These are phyloP conservation scores for Arthrobotrys conoides DNA, from an alignment of 2,329 filamentous ascomycete species.

Conservation along the genomic window DNA sequence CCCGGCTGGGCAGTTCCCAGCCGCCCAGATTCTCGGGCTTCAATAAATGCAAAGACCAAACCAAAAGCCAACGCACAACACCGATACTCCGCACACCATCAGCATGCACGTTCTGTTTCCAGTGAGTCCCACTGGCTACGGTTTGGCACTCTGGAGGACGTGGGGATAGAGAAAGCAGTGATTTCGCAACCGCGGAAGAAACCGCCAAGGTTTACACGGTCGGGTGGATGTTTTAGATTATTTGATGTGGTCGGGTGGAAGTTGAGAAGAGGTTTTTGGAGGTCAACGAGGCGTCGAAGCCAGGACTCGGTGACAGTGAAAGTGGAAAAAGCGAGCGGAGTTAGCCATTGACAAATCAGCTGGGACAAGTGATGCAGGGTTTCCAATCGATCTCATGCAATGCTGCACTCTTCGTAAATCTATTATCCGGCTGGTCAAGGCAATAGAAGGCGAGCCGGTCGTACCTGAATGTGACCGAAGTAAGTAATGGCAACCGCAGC, in stretches of 20 bases:
- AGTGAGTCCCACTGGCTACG: slow-evolving; percentile 60
- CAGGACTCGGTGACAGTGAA: slow-evolving; percentile 21
- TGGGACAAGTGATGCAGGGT: slow-evolving; percentile 20
- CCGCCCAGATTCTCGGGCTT: slow-evolving; percentile 47
- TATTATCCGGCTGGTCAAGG: slow-evolving; percentile 1
- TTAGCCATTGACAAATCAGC: slow-evolving; percentile 12
- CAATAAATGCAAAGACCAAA: slow-evolving; percentile 35
- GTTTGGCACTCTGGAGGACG: slow-evolving; percentile 50
- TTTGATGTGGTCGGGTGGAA: slow-evolving; percentile 46
- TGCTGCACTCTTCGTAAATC: slow-evolving; percentile 14
- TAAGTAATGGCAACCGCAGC: neutral
- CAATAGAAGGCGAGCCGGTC: slow-evolving; percentile 19
- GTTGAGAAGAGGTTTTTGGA: slow-evolving; percentile 34
- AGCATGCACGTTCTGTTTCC: slow-evolving; percentile 50
- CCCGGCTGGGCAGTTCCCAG: slow-evolving; percentile 39
- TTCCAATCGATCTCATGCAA: slow-evolving; percentile 6
- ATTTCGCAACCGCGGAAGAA: slow-evolving; percentile 16
- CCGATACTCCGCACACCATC: slow-evolving; percentile 44
- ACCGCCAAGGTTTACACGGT: slow-evolving; percentile 25
- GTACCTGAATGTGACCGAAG: slow-evolving; percentile 16
- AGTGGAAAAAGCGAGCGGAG: slow-evolving; percentile 25
- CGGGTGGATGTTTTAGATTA: slow-evolving; percentile 45
- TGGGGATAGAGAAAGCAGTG: slow-evolving; percentile 17
- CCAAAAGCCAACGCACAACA: slow-evolving; percentile 34
- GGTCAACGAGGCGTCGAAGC: slow-evolving; percentile 15